A percentile compares a stretch with the other conserved stretches of the same genome.
phyloP scores from a whole-genome alignment of 768 basidiomycete species.

The Serendipita vermifera region DNA sequence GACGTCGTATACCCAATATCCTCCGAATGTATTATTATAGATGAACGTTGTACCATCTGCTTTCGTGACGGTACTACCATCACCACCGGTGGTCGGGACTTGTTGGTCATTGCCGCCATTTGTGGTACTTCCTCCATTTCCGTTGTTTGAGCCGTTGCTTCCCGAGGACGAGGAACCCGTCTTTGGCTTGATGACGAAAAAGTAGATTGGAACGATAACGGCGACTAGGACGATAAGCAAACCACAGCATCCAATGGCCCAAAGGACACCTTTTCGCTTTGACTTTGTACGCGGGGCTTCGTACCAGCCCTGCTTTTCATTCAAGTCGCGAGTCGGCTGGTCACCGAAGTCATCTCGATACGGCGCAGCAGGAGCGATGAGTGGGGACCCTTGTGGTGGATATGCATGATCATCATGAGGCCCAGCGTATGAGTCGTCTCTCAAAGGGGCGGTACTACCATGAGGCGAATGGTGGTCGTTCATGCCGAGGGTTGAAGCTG shows the following conservation, averaged over 20 bases:
- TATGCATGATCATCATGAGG: too few relatives aligned
- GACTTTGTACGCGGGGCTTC: not conserved
- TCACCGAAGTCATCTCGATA: too few relatives aligned
- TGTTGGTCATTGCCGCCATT: conserved; percentile 17
- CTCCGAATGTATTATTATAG: conserved; percentile 67
- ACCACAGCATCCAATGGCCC: conserved; percentile 34
- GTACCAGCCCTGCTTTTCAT: not conserved
- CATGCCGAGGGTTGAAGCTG: too few relatives aligned
- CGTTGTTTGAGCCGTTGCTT: not conserved
- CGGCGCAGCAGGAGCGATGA: too few relatives aligned
- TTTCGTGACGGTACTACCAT: conserved; percentile 51
- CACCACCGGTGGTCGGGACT: conserved; percentile 40
- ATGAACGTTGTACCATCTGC: conserved; percentile 60
- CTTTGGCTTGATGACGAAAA: conserved; percentile 14
- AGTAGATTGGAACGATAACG: conserved; percentile 18
- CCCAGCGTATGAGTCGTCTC: too few relatives aligned
- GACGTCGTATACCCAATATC: conserved; percentile 55
- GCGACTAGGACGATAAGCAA: conserved; percentile 25
- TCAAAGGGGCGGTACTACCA: too few relatives aligned
- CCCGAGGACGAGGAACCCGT: not conserved
- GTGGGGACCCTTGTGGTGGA: too few relatives aligned
- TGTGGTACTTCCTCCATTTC: conserved; percentile 4
- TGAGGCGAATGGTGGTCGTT: too few relatives aligned
- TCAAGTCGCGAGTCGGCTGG: too few relatives aligned
- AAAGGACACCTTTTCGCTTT: conserved; percentile 9